phyloP scores from a whole-genome alignment of 2,329 filamentous ascomycete species.

The Diaporthe sp. region DNA sequence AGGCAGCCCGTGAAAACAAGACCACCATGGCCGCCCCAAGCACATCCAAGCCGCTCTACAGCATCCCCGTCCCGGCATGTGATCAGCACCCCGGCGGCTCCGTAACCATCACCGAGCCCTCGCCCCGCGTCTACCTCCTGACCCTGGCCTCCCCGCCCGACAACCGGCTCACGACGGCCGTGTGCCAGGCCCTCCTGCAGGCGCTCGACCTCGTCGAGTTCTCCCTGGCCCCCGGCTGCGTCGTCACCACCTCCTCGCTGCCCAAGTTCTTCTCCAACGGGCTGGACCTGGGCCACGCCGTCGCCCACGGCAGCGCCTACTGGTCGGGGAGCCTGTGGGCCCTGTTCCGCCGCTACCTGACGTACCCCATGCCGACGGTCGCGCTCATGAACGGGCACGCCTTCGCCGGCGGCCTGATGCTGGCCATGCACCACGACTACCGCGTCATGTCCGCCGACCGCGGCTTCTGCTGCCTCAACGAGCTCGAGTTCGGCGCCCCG shows the following conservation, averaged over 20 bases:
- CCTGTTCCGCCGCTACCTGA: slow-evolving; percentile 75
- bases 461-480: slow-evolving; percentile 86
- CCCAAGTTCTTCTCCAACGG: slow-evolving; percentile 88
- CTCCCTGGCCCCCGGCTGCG: slow-evolving; percentile 76
- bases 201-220: slow-evolving; percentile 84
- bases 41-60: slow-evolving; percentile 63
- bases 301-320: slow-evolving; percentile 69
- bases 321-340: slow-evolving; percentile 72
- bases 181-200: slow-evolving; percentile 76
- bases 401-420: slow-evolving; percentile 87
- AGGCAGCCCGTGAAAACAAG: not conserved
- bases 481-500: slow-evolving; percentile 84
- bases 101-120: slow-evolving; percentile 74
- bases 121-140: slow-evolving; percentile 76
- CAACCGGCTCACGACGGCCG: slow-evolving; percentile 79
- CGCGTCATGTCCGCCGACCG: slow-evolving; percentile 78
- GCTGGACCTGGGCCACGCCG: slow-evolving; percentile 80
- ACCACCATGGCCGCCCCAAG: slow-evolving; percentile 45
- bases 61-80: slow-evolving; percentile 67
- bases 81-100: slow-evolving; percentile 65
- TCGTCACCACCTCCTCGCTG: slow-evolving; percentile 82
- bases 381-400: slow-evolving; percentile 85
- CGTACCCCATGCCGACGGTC: slow-evolving; percentile 86
- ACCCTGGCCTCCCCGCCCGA: slow-evolving; percentile 80
- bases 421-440: slow-evolving; percentile 87